Evolutionary conservation across 2,329 filamentous ascomycete genomes (phyloP).

Genomic region (Exophiala sp.): DNA sequence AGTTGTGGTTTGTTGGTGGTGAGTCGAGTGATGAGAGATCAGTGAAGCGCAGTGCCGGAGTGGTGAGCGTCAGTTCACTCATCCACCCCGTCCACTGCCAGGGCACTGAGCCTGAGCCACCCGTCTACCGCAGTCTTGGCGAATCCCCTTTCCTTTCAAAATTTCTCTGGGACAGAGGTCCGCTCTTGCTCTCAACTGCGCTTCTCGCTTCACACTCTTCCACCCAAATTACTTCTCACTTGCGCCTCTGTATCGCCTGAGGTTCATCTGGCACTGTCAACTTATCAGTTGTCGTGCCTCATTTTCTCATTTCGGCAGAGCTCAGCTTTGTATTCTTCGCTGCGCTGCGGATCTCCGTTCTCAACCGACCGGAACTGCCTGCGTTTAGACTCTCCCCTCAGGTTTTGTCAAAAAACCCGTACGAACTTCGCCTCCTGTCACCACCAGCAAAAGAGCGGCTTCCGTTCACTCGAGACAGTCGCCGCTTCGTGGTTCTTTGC

Average conservation of each 20-base stretch:
- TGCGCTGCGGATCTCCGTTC: conserved; percentile 15
- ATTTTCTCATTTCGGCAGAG: conserved; percentile 11
- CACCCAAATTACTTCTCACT: conserved; percentile 12
- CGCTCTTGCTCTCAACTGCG: conserved; percentile 14
- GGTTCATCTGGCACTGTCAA: conserved; percentile 22
- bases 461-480: conserved; percentile 31
- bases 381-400: conserved; percentile 26
- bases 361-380: conserved; percentile 16
- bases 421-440: conserved; percentile 11
- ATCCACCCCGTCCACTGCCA: not conserved
- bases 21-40: no score
- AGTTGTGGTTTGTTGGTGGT: no score
- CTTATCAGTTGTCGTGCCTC: conserved; percentile 20
- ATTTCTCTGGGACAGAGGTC: conserved; percentile 7
- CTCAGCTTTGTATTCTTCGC: conserved; percentile 11
- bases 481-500: conserved; percentile 22
- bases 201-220: conserved; percentile 11
- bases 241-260: conserved; percentile 20
- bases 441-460: conserved; percentile 28
- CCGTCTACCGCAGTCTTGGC: conserved; percentile 1
- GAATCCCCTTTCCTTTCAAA: conserved; percentile 13
- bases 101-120: no score
- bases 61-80: no score
- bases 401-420: conserved; percentile 11
- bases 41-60: no score